Conservation (phyloP, 2,329 filamentous ascomycete genomes). For the Phyllosticta ampelicida region DNA sequence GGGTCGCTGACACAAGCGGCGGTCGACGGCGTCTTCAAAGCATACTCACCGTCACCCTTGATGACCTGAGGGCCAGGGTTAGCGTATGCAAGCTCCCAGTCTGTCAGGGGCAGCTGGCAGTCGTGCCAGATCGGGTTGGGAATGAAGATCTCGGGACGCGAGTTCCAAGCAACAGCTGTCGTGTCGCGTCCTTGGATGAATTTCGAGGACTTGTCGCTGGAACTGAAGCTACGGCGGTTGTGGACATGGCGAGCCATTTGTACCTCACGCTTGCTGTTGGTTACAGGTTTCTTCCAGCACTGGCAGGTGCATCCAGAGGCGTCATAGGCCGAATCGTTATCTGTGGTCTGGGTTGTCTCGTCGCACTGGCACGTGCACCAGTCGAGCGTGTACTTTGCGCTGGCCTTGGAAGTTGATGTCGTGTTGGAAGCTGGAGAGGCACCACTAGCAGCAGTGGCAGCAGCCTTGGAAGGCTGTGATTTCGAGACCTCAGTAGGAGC, state of each 20-base stretch:
- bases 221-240: not conserved
- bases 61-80: conserved; percentile 34
- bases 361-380: conserved; percentile 9
- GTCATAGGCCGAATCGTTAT: conserved; percentile 4
- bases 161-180: conserved; percentile 25
- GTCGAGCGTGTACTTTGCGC: conserved; percentile 2
- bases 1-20: conserved; percentile 11
- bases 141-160: conserved; percentile 32
- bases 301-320: conserved; percentile 4
- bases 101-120: conserved; percentile 26
- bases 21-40: conserved; percentile 27
- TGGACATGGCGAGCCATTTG: conserved; percentile 7
- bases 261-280: not conserved
- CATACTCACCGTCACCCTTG: conserved; percentile 33
- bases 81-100: conserved; percentile 34
- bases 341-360: not conserved
- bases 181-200: not conserved
- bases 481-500: not conserved
- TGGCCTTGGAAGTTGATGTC: conserved; percentile 11
- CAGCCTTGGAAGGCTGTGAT: not conserved
- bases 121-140: conserved; percentile 15
- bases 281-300: conserved; percentile 7
- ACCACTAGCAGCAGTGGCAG: not conserved
- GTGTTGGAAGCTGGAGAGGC: not conserved
- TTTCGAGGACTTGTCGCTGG: conserved; percentile 13